Base-by-base conservation (phyloP, 1,284 basidiomycete species). In the Ceratorhiza oryzae-sativae region DNA sequence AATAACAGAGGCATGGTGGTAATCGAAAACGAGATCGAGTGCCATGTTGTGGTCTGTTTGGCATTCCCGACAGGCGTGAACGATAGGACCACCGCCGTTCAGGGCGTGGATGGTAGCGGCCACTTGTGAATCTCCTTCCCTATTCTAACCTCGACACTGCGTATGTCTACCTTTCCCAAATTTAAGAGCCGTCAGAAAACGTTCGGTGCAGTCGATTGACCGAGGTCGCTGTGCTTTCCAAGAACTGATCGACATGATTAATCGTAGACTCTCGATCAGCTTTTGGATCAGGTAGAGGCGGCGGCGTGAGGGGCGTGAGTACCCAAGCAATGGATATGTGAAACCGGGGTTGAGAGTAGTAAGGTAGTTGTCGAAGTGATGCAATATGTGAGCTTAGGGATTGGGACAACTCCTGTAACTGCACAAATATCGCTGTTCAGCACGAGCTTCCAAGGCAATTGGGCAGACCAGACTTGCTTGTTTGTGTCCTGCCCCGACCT, bases 321-420 rank as follows among this genome's bases (percentile, higher is more conserved):
- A 88, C 87, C 92, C 93, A 94, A 9, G 86, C 92, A 67, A 95
- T 86, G 0, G 92, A 94, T 12, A 88, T 85, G 77, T 95, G 93
- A 77, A 93, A 94, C 36, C 87, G 85, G 18, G 93, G 91, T 48
- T 86, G 81, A 25, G 81, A 77, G 78, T 95, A 94, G 79, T 90
- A 94, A 68, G 85, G 84, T 76, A 87, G 86, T 74, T 94, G 91
- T 45, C 87, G 86, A 39, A 92, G 82, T 6, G 79, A 77, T 13
- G 80, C 81, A 46, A 94, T 80, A 1, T 82, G 81, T 1, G 89
- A 86, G 1, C 83, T 81, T 48, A 93, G 79, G 15, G 82, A 80
- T 56, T 85, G 81, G 0, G 86, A 68, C 34, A 68, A 41, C 27
- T 41, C 82, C 42, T 92, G 80, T 9, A 78, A 75, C 73, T 81